These are phyloP conservation scores for Torulaspora franciscae DNA, from an alignment of 805 yeast species.

Conservation along the genomic window DNA sequence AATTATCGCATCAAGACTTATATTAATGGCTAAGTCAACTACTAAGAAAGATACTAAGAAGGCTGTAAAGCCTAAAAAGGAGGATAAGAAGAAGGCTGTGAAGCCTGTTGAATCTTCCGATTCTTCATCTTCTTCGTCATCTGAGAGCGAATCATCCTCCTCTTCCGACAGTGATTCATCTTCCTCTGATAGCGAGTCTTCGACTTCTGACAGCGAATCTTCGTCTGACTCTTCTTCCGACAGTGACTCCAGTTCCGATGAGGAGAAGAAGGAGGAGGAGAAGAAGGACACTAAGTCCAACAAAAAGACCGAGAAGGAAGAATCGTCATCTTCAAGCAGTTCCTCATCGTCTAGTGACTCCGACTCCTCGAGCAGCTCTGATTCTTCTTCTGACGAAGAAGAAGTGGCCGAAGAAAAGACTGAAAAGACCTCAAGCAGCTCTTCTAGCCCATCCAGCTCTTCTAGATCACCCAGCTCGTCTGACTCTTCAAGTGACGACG, in stretches of 20 bases:
- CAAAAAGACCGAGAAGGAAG: slow-evolving; percentile 10
- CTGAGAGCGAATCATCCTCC: slow-evolving; percentile 15
- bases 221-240: background rate
- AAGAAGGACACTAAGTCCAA: background rate
- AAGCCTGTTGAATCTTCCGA: slow-evolving; percentile 16
- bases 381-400: slow-evolving; percentile 30
- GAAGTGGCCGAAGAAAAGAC: slow-evolving; percentile 38
- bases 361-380: slow-evolving; percentile 14
- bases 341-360: slow-evolving; percentile 24
- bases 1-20: background rate
- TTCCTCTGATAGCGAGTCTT: slow-evolving; percentile 11
- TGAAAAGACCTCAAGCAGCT: slow-evolving; percentile 36
- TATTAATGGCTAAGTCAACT: slow-evolving; percentile 21
- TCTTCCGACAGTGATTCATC: slow-evolving; percentile 19
- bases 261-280: background rate
- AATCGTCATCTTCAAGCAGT: slow-evolving; percentile 9
- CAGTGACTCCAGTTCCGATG: background rate
- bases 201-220: slow-evolving; percentile 33
- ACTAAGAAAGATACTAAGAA: slow-evolving; percentile 32
- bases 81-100: slow-evolving; percentile 23
- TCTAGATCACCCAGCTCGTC: slow-evolving; percentile 38
- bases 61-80: slow-evolving; percentile 23
- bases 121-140: slow-evolving; percentile 14
- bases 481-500: slow-evolving; percentile 17
- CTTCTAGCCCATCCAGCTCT: slow-evolving; percentile 29